Evolutionary conservation across 2,329 filamentous ascomycete genomes (phyloP), one percentile per base, ranked within the genome.

Genomic region (Aureobasidium pullulans): DNA sequence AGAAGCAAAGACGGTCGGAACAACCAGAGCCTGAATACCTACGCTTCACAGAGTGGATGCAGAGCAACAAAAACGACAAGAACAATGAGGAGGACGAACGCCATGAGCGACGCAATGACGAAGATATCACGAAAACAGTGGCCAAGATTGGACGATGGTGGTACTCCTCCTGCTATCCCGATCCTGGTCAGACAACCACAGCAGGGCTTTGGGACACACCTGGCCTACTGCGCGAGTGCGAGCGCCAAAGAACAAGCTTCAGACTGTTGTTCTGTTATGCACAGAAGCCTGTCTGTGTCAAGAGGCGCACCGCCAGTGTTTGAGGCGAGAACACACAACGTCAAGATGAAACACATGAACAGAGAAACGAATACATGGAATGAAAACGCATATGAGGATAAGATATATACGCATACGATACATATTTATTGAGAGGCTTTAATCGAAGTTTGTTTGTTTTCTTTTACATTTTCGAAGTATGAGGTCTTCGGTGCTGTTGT

Each of bases 131-230:
- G 13, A 92, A 90, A 69, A 96, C 96, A 80, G 91, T 97, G 23
- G 88, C 91, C 15, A 87, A 86, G 63, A 93, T 97, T 10, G 93
- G 91, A 1, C 83, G 94, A 44, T 97, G 93, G 90, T 99, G 94
- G 94, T 97, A 96, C 73, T 89, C 85, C 9, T 84, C 88, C 56
- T 96, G 93, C 77, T 97, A 96, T 71, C 93, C 96, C 73, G 84
- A 81, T 60, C 43, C 57, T 8, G 79, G 82, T 4, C 78, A 85
- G 37, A 40, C 49, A 13, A 42, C 76, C 34, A 75, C 77, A 49
- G 76, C 77, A 47, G 83, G 73, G 70, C 89, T 97, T 65, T 97
- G 92, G 87, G 81, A 80, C 48, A 88, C 96, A 69, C 83, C 81
- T 59, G 80, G 81, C 9, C 75, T 97, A 31, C 77, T 97, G 48